A percentile compares a stretch with the other conserved stretches of the same genome.
phyloP scores from a whole-genome alignment of 1,284 basidiomycete species.

The Pisolithus thermaeus region DNA sequence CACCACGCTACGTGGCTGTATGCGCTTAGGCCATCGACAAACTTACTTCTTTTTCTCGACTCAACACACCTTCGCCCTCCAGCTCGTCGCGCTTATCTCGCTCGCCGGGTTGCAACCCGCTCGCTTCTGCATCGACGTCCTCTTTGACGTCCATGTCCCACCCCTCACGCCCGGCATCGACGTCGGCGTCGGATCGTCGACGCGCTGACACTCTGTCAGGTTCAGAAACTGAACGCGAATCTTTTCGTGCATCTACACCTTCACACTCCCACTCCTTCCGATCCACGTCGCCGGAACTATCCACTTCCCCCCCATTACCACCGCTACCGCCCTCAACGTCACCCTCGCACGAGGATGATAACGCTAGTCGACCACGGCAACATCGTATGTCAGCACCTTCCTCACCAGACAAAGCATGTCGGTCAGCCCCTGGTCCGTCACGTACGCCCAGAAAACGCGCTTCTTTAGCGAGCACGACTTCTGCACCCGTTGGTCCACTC shows the following conservation, averaged over 20 bases:
- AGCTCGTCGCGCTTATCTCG: conserved; percentile 30
- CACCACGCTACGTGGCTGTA: conserved; percentile 12
- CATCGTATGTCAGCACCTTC: conserved; percentile 54
- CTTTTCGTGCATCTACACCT: conserved; percentile 30
- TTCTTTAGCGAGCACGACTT: conserved; percentile 29
- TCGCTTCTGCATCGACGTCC: conserved; percentile 29
- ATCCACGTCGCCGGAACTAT: conserved; percentile 37
- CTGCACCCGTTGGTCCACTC: conserved; percentile 11
- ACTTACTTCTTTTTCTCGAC: conserved; percentile 49
- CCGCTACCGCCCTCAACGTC: not conserved
- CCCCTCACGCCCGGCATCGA: conserved; percentile 24
- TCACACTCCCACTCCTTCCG: conserved; percentile 29
- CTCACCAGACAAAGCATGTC: conserved; percentile 43
- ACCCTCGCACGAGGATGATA: no score
- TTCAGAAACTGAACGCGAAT: conserved; percentile 73
- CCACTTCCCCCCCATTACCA: conserved; percentile 34
- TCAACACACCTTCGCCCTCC: conserved; percentile 39
- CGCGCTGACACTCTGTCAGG: conserved; percentile 48
- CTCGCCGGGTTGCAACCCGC: conserved; percentile 28
- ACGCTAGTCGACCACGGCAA: conserved; percentile 16
- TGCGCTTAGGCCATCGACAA: conserved; percentile 58
- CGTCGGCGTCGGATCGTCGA: conserved; percentile 21
- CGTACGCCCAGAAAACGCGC: conserved; percentile 40
- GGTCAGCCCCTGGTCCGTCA: conserved; percentile 36
- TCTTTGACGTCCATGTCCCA: conserved; percentile 24